Evolutionary conservation across 768 basidiomycete genomes (phyloP).

Genomic region (Daedaleopsis nitida): DNA sequence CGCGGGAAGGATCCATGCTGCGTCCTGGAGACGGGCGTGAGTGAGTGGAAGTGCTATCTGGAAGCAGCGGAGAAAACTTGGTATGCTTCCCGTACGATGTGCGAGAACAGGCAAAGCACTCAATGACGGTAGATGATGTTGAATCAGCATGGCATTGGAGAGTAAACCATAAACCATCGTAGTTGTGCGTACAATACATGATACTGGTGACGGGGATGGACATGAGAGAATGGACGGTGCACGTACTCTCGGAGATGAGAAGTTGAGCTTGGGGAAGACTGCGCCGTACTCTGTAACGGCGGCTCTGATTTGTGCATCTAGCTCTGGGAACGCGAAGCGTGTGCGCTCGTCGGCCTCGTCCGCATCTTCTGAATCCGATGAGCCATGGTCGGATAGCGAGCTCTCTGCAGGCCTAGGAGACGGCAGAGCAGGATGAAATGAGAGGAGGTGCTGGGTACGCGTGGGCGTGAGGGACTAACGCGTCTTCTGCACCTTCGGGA

Average conservation of each 20-base stretch:
- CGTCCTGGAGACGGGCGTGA: slow-evolving; percentile 61
- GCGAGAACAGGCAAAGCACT: too few relatives aligned
- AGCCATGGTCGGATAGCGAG: slow-evolving; percentile 61
- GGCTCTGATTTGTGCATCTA: slow-evolving; percentile 72
- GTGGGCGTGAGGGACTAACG: slow-evolving; percentile 46
- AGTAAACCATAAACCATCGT: too few relatives aligned
- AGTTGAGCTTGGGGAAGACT: slow-evolving; percentile 96
- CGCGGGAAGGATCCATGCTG: slow-evolving; percentile 85
- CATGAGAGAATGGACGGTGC: background rate
- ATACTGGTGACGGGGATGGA: too few relatives aligned
- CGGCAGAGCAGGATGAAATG: slow-evolving; percentile 8
- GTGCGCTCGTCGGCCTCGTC: slow-evolving; percentile 41
- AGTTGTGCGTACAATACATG: too few relatives aligned
- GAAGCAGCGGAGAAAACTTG: background rate
- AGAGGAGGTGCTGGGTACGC: slow-evolving; percentile 2
- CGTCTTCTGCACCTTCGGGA: slow-evolving; percentile 79
- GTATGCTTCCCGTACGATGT: background rate
- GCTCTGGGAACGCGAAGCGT: slow-evolving; percentile 73
- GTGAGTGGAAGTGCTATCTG: background rate
- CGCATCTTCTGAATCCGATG: slow-evolving; percentile 45
- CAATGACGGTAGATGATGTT: too few relatives aligned
- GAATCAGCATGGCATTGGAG: too few relatives aligned
- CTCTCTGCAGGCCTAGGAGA: slow-evolving; percentile 50
- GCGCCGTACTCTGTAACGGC: slow-evolving; percentile 72
- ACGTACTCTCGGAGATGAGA: slow-evolving; percentile 86